Conservation (phyloP, 805 yeast species). For the Blastobotrys chiropterorum region DNA sequence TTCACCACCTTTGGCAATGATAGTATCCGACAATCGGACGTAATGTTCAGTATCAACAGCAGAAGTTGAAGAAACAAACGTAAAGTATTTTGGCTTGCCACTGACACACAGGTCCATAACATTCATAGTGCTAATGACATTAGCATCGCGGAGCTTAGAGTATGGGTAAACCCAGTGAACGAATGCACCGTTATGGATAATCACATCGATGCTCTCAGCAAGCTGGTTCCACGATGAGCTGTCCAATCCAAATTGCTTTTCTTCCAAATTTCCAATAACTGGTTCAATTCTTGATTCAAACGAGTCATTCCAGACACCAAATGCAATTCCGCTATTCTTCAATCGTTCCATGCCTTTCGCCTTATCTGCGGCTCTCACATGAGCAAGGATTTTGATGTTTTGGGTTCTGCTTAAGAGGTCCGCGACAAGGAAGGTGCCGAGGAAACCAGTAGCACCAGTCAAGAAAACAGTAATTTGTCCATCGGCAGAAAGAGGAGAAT, state of each 20-base stretch:
- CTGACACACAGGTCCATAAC: constrained; percentile 68
- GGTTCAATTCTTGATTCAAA: constrained; percentile 57
- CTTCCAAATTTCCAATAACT: constrained; percentile 76
- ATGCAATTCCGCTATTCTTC: constrained; percentile 66
- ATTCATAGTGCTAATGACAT: constrained; percentile 82
- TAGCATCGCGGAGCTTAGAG: constrained; percentile 81
- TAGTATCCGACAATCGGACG: constrained; percentile 67
- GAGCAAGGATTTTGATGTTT: constrained; percentile 59
- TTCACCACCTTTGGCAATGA: constrained; percentile 52
- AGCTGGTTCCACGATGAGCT: constrained; percentile 53
- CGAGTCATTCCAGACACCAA: constrained; percentile 69
- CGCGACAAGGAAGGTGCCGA: constrained; percentile 82
- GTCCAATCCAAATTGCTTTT: constrained; percentile 63
- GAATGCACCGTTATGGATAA: constrained; percentile 94
- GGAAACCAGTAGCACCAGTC: constrained; percentile 95
- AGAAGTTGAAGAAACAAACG: constrained; percentile 95
- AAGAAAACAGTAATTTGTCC: constrained; percentile 56
- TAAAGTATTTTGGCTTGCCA: constrained; percentile 79
- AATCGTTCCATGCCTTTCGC: constrained; percentile 72
- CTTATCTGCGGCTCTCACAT: constrained; percentile 76
- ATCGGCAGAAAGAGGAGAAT: constrained; percentile 21
- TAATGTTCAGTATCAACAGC: constrained; percentile 80
- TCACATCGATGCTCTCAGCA: constrained; percentile 60
- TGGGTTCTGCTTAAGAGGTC: constrained; percentile 60
- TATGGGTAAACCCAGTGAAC: constrained; percentile 99